Base-by-base conservation (phyloP, 2,329 filamentous ascomycete genomes). In the Pleurostoma richardsiae region DNA sequence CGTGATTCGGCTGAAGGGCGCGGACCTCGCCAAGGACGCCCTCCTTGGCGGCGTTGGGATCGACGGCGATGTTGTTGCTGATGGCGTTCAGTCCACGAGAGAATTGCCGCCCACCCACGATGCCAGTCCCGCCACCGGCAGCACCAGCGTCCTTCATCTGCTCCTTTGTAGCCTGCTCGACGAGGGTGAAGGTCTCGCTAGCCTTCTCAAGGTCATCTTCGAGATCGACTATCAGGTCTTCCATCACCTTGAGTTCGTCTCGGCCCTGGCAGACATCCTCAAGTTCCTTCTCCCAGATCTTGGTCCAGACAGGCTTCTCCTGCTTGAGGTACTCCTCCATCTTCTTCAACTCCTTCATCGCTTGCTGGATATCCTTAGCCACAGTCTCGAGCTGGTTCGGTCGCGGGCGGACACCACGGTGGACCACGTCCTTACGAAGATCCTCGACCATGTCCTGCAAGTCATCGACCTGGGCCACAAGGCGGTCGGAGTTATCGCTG, bases 241-340 rank as follows among this genome's bases (percentile, higher is more conserved):
- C 94, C 74, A 96, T 92, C 76, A 97, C 87, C 43, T 90, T 94
- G 56, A 99, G 80, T 66, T 96, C 85, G 61, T 97, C 92, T 55
- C 91, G 84, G 60, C 96, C 94, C 63, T 95, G 90, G 69, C 94
- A 97, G 3, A 99, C 92, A 44, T 92, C 85, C 66, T 97, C 90
- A 41, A 99, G 75, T 66, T 97, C 91, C 69, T 95, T 91, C 78
- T 97, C 92, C 94, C 94, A 99, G 54, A 97, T 95, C 80, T 96
- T 96, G 46, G 90, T 96, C 92, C 94, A 99, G 48, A 96, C 76
- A 0, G 94, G 94, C 67, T 96, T 96, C 77, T 99, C 94, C 41
- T 82, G 81, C 57, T 84, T 85, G 70, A 99, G 80, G 72, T 88
- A 95, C 11, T 96, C 91, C 62, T 96, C 88, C 79, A 99, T 86